Percentiles rank a stretch among this genome's conserved stretches.
phyloP scores from a whole-genome alignment of 2,329 filamentous ascomycete species.

The Hypoxylon sp. region DNA sequence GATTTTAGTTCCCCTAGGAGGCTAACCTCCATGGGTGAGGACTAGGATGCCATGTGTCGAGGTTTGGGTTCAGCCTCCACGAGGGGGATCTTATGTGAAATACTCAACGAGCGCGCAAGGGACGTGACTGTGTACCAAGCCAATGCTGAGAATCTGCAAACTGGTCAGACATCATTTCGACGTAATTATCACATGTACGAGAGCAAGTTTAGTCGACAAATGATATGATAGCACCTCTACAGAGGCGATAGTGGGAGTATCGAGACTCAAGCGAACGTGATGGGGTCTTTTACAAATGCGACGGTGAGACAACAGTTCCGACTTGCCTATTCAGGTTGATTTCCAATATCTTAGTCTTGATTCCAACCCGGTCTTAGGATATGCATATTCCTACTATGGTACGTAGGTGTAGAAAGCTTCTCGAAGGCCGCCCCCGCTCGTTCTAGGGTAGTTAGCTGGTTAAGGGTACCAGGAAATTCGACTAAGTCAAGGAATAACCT shows the following conservation, averaged over 20 bases:
- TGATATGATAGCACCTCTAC: constrained; percentile 11
- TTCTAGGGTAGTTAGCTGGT: constrained; percentile 29
- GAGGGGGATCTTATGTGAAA: constrained; percentile 15
- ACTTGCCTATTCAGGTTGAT: constrained; percentile 49
- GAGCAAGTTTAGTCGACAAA: constrained; percentile 15
- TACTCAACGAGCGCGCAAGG: constrained; percentile 13
- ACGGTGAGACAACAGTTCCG: constrained; percentile 41
- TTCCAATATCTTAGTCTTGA: constrained; percentile 44
- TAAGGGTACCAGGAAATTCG: constrained; percentile 24
- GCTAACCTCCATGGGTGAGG: constrained; percentile 27
- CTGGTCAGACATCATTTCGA: constrained; percentile 14
- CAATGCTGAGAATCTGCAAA: constrained; percentile 17
- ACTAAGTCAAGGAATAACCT: constrained; percentile 38
- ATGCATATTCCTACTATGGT: constrained; percentile 16
- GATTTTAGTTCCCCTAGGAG: constrained; percentile 29
- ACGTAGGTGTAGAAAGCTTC: constrained; percentile 46
- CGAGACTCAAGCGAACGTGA: constrained; percentile 11
- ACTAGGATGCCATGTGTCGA: constrained; percentile 41
- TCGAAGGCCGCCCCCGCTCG: constrained; percentile 46
- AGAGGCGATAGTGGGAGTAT: constrained; percentile 14
- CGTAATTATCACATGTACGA: constrained; percentile 13
- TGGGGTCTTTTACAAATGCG: constrained; percentile 35
- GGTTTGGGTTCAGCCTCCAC: constrained; percentile 41
- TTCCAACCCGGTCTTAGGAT: constrained; percentile 30
- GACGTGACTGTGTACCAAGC: constrained; percentile 1